Base-by-base conservation (phyloP, 2,329 filamentous ascomycete species). In the Helminthosporium solani region DNA sequence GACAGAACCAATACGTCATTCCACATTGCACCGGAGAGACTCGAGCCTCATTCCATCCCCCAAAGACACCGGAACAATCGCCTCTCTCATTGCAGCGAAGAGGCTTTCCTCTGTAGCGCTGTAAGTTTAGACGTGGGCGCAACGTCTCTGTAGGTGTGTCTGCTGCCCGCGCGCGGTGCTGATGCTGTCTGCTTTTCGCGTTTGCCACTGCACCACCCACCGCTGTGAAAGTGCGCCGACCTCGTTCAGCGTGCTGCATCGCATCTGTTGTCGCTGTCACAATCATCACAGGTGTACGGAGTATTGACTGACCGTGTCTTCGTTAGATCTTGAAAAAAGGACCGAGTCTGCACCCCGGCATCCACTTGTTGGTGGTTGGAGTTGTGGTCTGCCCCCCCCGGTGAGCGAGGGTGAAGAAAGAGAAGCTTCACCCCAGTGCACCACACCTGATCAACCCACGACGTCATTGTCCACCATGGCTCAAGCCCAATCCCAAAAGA, bases 401-500 rank as follows among this genome's bases (percentile, higher is more conserved):
- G n/a, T n/a, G 8, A 12, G 28, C 28, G 28, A 31, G 28, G 28
- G 28, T 31, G 28, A 31, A 38, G 21, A 38, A 25, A n/a, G 14
- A 38, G 35, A 21, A 21, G 35, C 35, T 38, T 38, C 20, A 21
- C 35, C n/a, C 35, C 35, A 25, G 23, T 15, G 35, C 23, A 38
- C 35, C 35, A 14, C 35, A 25, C 20, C 35, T 27, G 35, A 38
- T 38, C 35, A 38, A 25, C 35, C n/a, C 16, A 6, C 35, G 35
- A 38, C 35, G 35, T 38, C 35, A 38, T 38, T 21, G 8, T 27
- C 35, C 35, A 38, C 35, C 35, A 38, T 38, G 35, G 35, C 35
- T 38, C 35, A 38, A 25, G 35, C 35, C 15, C 35, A 38, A 25
- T 38, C 35, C 7, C 35, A 38, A 25, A 38, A 27, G 35, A 23